phyloP scores from a whole-genome alignment of 1,284 basidiomycete species.

The Boletus semigastroideus region DNA sequence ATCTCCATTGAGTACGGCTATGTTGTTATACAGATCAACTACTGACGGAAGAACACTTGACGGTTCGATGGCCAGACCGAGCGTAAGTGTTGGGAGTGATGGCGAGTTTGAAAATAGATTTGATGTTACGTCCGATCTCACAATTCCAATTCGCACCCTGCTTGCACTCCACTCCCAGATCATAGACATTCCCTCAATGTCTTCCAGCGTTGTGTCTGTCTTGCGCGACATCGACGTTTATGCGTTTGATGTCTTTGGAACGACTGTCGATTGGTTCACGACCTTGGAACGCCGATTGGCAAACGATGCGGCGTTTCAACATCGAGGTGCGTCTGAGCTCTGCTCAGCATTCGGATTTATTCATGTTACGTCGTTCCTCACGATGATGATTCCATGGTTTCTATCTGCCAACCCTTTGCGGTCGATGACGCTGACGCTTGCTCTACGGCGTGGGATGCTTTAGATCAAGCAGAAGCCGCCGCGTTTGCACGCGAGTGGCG shows the following conservation, averaged over 20 bases:
- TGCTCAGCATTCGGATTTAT: no score
- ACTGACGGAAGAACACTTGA: no score
- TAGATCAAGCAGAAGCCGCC: constrained; percentile 40
- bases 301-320: constrained; percentile 25
- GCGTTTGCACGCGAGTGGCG: constrained; percentile 60
- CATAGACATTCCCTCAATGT: neutral
- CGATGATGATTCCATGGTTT: no score
- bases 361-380: no score
- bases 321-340: constrained; percentile 13
- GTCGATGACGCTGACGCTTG: neutral
- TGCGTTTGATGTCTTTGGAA: constrained; percentile 66
- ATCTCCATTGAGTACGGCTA: no score
- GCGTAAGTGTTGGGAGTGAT: no score
- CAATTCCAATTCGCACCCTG: no score
- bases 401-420: neutral
- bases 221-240: constrained; percentile 47
- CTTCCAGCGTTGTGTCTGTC: neutral
- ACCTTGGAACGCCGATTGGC: constrained; percentile 46
- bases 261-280: constrained; percentile 59
- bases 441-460: neutral
- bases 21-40: no score
- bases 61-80: no score
- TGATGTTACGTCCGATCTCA: no score
- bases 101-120: no score
- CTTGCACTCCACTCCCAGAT: no score